These are phyloP conservation scores for Ogataea populi-albae DNA, from an alignment of 805 yeast genomes.

Conservation along the genomic window DNA sequence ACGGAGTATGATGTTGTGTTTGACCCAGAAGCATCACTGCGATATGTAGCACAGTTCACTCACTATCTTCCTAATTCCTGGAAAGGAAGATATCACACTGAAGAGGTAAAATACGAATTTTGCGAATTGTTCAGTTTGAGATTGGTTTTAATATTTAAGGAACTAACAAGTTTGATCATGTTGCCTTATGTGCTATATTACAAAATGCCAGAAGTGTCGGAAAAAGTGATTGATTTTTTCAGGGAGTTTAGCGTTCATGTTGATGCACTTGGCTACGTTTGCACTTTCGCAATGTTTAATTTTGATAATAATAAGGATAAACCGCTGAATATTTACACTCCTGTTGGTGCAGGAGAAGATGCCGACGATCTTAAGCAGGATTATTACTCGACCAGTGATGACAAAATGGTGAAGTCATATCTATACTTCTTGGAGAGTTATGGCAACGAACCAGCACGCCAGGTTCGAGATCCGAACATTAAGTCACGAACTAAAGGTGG, in stretches of 20 bases:
- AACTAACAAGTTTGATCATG: conserved; percentile 73
- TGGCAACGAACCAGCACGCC: conserved; percentile 43
- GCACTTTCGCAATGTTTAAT: conserved; percentile 91
- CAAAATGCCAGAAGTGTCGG: conserved; percentile 69
- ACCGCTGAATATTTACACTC: conserved; percentile 11
- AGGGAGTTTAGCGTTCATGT: conserved; percentile 86
- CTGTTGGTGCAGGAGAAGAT: conserved; percentile 11
- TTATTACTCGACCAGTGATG: conserved; percentile 57
- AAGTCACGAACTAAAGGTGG: conserved; percentile 1
- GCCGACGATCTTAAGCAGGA: conserved; percentile 35
- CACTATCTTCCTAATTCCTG: conserved; percentile 87
- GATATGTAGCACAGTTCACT: conserved; percentile 79
- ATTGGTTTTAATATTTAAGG: conserved; percentile 67
- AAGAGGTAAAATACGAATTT: conserved; percentile 79
- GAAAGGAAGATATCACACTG: conserved; percentile 83
- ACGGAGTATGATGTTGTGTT: conserved; percentile 65
- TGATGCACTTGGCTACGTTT: conserved; percentile 93
- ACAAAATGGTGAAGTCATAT: conserved; percentile 89
- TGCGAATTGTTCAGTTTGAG: conserved; percentile 74
- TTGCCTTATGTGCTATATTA: conserved; percentile 92
- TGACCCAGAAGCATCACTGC: conserved; percentile 87
- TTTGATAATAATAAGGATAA: conserved; percentile 54
- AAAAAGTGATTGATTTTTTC: conserved; percentile 82
- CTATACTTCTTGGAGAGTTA: conserved; percentile 85
- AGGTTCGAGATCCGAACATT: conserved; percentile 2